A percentile compares a stretch with the other conserved stretches of the same genome.
These are phyloP conservation scores for Neofusicoccum umdonicola DNA, from an alignment of 2,329 filamentous ascomycete genomes.

Conservation along the genomic window DNA sequence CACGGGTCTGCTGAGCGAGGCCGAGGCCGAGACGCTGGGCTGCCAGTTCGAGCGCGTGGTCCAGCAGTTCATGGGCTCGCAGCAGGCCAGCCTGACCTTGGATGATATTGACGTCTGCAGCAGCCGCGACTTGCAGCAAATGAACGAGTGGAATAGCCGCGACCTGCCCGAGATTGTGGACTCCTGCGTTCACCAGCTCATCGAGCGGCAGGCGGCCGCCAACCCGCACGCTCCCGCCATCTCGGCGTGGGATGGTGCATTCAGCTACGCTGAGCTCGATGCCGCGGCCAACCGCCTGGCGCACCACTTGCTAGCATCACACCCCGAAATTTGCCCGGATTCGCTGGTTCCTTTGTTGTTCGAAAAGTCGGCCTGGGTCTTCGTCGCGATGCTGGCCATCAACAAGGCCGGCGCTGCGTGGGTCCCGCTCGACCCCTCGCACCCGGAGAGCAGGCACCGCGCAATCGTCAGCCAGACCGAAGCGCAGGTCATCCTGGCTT, in stretches of 20 bases:
- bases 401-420: slow-evolving; percentile 32
- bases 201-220: slow-evolving; percentile 39
- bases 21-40: neutral
- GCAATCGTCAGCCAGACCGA: neutral
- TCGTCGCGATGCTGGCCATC: slow-evolving; percentile 38
- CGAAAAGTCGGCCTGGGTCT: slow-evolving; percentile 24
- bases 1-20: neutral
- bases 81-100: neutral
- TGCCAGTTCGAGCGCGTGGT: slow-evolving; percentile 12
- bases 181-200: slow-evolving; percentile 49
- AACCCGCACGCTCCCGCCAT: slow-evolving; percentile 44
- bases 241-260: slow-evolving; percentile 51
- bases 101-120: neutral
- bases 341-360: neutral
- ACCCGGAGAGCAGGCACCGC: neutral
- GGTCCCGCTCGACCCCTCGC: slow-evolving; percentile 30
- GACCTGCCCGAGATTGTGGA: slow-evolving; percentile 33
- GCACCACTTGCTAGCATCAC: slow-evolving; percentile 32
- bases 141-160: neutral
- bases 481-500: neutral
- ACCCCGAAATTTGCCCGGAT: slow-evolving; percentile 18
- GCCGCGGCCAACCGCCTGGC: slow-evolving; percentile 34
- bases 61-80: neutral
- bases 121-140: neutral
- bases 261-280: slow-evolving; percentile 50